Evolutionary conservation across 164 flowering plant genomes (phyloP), one percentile per base, ranked within the genome.

Genomic region (Warburgia ugandensis): DNA sequence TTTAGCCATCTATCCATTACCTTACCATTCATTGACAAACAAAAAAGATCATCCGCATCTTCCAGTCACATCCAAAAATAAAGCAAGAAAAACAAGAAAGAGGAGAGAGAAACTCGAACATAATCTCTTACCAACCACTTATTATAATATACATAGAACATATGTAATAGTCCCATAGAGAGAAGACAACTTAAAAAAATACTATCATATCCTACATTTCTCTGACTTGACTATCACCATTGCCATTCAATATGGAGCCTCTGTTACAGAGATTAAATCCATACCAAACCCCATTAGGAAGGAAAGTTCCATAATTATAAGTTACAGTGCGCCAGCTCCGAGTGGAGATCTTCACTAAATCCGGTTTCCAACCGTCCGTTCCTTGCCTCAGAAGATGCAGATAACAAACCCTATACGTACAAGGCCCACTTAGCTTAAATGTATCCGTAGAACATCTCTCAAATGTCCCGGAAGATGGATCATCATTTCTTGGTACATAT

Each of bases 391-490:
- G 51, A 39, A 84, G 56, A 55, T 81, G 79, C 41, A 75, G 21
- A 39, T 77, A 76, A 48, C 92, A 81, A 17, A 81, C 62, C 50
- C 58, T 60, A 48, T 71, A 72, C 9, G 75, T 67, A 47, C 91
- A 86, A 9, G 95, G 84, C 3, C 95, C 88, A 0, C 28, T 19
- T 48, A 86, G 55, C 45, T 67, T 56, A 46, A 66, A 83, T 5
- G 86, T 79, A 29, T 86, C 95, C 0, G 78, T 56, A 3, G 95
- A 86, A 52, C 95, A 86, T 8, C 75, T n/a, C 53, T 80, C 85
- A 36, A 85, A 85, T n/a, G 90, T 55, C 29, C 78, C 32, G 1
- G 80, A 37, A 0, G 69, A 56, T 45, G 87, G 90, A 55, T 85
- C 83, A 23, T 85, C 90, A 3, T 82, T 25, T 27, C 83, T 72